phyloP scores from a whole-genome alignment of 2,329 filamentous ascomycete genomes.

The Drechslerella coelobrocha region DNA sequence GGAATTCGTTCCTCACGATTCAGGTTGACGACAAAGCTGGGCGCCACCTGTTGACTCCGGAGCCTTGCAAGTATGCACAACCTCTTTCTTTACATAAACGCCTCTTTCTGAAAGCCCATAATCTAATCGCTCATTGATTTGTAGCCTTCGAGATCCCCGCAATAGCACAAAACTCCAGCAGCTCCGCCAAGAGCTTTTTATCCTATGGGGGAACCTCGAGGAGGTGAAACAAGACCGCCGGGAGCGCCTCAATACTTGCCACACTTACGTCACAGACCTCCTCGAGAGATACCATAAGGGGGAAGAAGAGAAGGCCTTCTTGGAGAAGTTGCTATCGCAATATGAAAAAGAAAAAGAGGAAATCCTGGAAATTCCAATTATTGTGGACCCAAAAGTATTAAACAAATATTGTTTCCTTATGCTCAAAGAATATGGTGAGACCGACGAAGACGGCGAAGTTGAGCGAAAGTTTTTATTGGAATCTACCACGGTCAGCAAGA shows the following conservation, averaged over 20 bases:
- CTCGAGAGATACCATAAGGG: slow-evolving; percentile 6
- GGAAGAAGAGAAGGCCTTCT: slow-evolving; percentile 4
- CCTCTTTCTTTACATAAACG: background rate
- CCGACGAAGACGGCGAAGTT: slow-evolving; percentile 11
- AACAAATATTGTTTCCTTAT: slow-evolving; percentile 42
- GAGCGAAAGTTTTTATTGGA: slow-evolving; percentile 42
- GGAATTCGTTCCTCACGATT: slow-evolving; percentile 15
- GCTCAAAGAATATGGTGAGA: slow-evolving; percentile 34
- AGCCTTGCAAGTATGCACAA: slow-evolving; percentile 38
- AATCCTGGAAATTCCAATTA: slow-evolving; percentile 11
- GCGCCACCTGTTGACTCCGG: slow-evolving; percentile 21
- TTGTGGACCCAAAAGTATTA: slow-evolving; percentile 16
- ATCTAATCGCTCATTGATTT: too few species aligned
- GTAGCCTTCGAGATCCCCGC: slow-evolving; percentile 17
- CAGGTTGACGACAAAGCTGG: slow-evolving; percentile 37
- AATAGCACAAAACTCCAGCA: slow-evolving; percentile 11
- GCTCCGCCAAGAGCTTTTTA: slow-evolving; percentile 27
- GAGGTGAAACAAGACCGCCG: slow-evolving; percentile 24
- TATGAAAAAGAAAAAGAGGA: background rate
- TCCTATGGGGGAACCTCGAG: slow-evolving; percentile 46
- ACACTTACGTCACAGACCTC: background rate
- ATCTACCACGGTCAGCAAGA: slow-evolving; percentile 23
- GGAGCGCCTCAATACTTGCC: slow-evolving; percentile 9
- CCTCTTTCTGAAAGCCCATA: background rate
- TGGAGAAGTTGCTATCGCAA: slow-evolving; percentile 8